Conservation (phyloP, 495 filamentous ascomycete genomes). For the Penicillium subrubescens region DNA sequence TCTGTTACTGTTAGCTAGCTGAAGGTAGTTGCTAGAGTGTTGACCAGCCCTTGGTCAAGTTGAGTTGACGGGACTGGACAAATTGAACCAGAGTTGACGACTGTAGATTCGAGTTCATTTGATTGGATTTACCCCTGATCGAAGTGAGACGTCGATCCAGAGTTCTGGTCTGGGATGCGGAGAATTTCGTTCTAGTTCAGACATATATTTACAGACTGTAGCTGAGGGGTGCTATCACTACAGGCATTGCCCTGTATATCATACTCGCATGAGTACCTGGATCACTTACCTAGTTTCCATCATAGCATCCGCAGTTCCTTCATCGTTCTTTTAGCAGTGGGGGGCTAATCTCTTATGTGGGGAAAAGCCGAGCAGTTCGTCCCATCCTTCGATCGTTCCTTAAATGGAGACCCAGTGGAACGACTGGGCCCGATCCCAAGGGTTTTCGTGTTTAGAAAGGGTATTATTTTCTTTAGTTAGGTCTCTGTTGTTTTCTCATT, state of each 20-base stretch:
- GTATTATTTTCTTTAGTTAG: not conserved
- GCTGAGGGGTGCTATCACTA: not conserved
- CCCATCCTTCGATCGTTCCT: slow-evolving; percentile 15
- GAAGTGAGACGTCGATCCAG: not conserved
- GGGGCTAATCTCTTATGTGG: not conserved
- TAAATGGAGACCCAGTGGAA: slow-evolving; percentile 15
- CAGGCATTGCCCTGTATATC: not conserved
- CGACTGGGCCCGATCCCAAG: slow-evolving; percentile 13
- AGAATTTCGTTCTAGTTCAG: not conserved
- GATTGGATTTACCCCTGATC: not conserved
- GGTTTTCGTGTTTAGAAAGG: not conserved
- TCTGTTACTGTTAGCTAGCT: not conserved
- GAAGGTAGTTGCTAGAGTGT: not conserved
- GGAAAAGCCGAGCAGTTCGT: slow-evolving; percentile 16
- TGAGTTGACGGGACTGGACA: not conserved
- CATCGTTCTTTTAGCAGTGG: not conserved
- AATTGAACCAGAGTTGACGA: not conserved
- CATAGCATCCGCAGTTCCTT: not conserved
- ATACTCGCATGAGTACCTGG: not conserved
- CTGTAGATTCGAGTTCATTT: not conserved
- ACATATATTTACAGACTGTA: not conserved
- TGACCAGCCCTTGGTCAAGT: not conserved
- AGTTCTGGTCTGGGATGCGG: not conserved
- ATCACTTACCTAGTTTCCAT: not conserved
- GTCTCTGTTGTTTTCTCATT: not conserved